Conservation (phyloP, 73 alveolate species). For the Blepharisma japonicum region DNA sequence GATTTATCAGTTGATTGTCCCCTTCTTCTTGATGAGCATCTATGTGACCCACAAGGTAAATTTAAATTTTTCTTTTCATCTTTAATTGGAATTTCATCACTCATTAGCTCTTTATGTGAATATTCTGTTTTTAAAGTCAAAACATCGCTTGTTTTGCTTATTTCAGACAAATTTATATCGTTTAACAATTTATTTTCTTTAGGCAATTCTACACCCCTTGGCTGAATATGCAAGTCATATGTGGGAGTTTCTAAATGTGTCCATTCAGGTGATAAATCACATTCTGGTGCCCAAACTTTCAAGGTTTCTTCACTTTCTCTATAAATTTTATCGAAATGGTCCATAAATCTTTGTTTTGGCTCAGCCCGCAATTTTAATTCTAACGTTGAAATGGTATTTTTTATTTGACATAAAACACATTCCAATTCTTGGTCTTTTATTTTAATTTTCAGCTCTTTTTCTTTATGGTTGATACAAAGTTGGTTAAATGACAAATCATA, state of each 20-base stretch:
- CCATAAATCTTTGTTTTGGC: too few relatives aligned
- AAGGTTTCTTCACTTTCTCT: background rate
- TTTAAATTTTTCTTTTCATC: too few relatives aligned
- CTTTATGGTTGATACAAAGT: conserved; percentile 17
- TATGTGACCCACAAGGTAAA: too few relatives aligned
- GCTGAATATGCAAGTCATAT: background rate
- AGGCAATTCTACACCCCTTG: background rate
- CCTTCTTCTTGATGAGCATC: too few relatives aligned
- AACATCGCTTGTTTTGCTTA: too few relatives aligned
- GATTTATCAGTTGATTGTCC: too few relatives aligned
- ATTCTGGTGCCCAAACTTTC: conserved; percentile 3
- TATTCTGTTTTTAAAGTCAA: too few relatives aligned
- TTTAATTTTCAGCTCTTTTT: conserved; percentile 2
- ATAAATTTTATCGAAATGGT: background rate
- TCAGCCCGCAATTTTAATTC: background rate
- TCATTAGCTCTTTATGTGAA: too few relatives aligned
- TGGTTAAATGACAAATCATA: background rate
- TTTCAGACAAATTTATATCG: too few relatives aligned
- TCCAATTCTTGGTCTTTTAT: conserved; percentile 1
- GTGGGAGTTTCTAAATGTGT: background rate
- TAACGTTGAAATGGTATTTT: background rate
- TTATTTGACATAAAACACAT: background rate
- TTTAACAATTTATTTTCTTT: background rate
- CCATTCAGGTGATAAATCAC: conserved; percentile 3
- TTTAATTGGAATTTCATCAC: too few relatives aligned